Conservation (phyloP, 1,139 yeast species). For the Suhomyces panamericanus region DNA sequence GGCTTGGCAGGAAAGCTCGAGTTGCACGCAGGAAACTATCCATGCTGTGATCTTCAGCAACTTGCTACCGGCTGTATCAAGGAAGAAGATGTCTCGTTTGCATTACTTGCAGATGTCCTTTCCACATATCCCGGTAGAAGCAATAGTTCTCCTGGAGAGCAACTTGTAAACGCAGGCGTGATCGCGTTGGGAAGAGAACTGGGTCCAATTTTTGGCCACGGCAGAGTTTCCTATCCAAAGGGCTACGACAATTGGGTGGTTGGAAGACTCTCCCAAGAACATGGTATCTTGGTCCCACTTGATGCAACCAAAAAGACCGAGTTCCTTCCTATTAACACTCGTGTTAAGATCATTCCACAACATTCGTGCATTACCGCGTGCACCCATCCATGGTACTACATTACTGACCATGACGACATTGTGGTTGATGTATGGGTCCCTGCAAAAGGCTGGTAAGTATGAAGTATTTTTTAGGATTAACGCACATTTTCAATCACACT, state of each 20-base stretch:
- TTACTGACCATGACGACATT: conserved; percentile 48
- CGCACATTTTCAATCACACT: neutral
- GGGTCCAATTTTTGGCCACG: conserved; percentile 53
- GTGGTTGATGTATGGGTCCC: conserved; percentile 75
- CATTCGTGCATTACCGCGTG: conserved; percentile 77
- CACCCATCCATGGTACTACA: conserved; percentile 57
- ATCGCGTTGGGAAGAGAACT: conserved; percentile 67
- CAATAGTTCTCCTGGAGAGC: conserved; percentile 52
- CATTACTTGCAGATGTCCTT: conserved; percentile 62
- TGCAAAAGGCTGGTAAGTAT: conserved; percentile 51
- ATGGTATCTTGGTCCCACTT: conserved; percentile 53
- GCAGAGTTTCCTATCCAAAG: conserved; percentile 37
- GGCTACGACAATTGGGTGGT: conserved; percentile 53
- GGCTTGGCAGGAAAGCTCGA: conserved; percentile 54
- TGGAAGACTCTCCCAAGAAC: conserved; percentile 64
- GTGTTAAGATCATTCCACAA: conserved; percentile 62
- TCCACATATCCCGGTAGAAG: conserved; percentile 59
- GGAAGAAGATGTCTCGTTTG: conserved; percentile 51
- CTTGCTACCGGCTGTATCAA: conserved; percentile 62
- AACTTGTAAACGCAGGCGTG: conserved; percentile 71
- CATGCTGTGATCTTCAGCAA: conserved; percentile 75
- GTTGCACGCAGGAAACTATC: conserved; percentile 78
- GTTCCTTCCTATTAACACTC: conserved; percentile 55
- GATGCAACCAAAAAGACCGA: conserved; percentile 23
- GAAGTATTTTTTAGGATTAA: neutral